A percentile compares a stretch with the other conserved stretches of the same genome.
Conservation (phyloP, 257 asterid species). For the Euphrasia confusa region DNA sequence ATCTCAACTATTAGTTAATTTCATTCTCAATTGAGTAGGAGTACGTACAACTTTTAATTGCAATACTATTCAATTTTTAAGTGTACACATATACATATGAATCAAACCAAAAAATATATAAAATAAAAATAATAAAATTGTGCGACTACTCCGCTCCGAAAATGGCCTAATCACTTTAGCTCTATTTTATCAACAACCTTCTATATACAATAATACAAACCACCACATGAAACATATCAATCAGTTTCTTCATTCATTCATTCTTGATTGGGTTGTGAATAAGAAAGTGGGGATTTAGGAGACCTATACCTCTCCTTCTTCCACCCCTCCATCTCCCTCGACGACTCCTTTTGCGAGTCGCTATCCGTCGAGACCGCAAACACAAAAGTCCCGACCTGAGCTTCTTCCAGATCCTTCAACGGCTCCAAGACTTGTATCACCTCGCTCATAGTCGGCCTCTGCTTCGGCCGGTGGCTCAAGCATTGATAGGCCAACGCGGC, state of each 20-base stretch:
- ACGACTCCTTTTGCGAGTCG: conserved; percentile 28
- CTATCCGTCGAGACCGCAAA: conserved; percentile 49
- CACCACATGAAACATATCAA: background rate
- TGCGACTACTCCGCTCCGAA: conserved; percentile 13
- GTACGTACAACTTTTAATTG: background rate
- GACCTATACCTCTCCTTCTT: conserved; percentile 26
- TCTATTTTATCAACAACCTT: background rate
- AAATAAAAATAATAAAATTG: conserved; percentile 2
- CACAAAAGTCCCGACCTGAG: conserved; percentile 53
- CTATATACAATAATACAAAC: conserved; percentile 18
- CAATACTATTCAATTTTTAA: background rate
- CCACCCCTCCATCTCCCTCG: conserved; percentile 26
- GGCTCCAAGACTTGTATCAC: conserved; percentile 54
- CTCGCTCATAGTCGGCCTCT: conserved; percentile 54
- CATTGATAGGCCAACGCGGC: conserved; percentile 71
- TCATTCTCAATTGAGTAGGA: too few relatives aligned
- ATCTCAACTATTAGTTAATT: too few relatives aligned
- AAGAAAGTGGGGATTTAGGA: conserved; percentile 36
- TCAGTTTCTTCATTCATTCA: conserved; percentile 11
- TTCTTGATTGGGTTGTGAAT: conserved; percentile 23
- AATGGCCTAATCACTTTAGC: conserved; percentile 10
- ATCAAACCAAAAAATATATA: conserved; percentile 12
- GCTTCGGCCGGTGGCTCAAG: conserved; percentile 71
- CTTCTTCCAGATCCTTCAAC: conserved; percentile 39
- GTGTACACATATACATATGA: conserved; percentile 17